Conservation (phyloP, 2,329 filamentous ascomycete species). For the Colletotrichum orbiculare region DNA sequence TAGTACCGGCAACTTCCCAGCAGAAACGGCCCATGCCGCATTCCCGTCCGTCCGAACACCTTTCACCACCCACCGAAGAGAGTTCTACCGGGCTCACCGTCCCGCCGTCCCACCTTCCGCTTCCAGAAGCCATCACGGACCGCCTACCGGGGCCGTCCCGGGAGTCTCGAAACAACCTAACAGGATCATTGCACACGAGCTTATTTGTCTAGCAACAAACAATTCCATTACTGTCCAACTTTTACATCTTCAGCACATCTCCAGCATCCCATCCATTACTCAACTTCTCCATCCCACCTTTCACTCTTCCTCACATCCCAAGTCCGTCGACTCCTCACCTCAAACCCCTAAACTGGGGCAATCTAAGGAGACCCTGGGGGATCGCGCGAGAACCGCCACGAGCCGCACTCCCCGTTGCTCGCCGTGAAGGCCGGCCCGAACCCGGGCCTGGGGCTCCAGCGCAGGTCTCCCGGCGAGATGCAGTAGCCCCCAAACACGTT, state of each 20-base stretch:
- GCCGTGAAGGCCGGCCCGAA: conserved; percentile 6
- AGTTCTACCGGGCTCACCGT: background rate
- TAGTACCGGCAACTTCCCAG: too few relatives aligned
- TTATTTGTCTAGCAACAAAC: background rate
- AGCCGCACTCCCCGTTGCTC: conserved; percentile 27
- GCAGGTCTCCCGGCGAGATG: conserved; percentile 9
- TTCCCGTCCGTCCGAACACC: too few relatives aligned
- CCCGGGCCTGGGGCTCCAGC: background rate
- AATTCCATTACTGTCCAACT: background rate
- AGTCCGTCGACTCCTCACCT: too few relatives aligned
- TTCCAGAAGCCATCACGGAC: conserved; percentile 3
- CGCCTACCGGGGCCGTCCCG: conserved; percentile 1
- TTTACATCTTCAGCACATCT: too few relatives aligned
- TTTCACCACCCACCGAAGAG: too few relatives aligned
- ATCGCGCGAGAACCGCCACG: conserved; percentile 17
- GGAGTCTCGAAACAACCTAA: background rate
- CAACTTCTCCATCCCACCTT: too few relatives aligned
- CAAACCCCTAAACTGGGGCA: too few relatives aligned
- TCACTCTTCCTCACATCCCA: too few relatives aligned
- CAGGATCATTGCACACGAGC: background rate
- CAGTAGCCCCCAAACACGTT: background rate
- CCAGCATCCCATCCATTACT: too few relatives aligned
- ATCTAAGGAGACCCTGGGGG: background rate
- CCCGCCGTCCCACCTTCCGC: conserved; percentile 7
- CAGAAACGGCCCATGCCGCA: too few relatives aligned